phyloP scores from a whole-genome alignment of 768 basidiomycete species.

The Tylopilus sp. region DNA sequence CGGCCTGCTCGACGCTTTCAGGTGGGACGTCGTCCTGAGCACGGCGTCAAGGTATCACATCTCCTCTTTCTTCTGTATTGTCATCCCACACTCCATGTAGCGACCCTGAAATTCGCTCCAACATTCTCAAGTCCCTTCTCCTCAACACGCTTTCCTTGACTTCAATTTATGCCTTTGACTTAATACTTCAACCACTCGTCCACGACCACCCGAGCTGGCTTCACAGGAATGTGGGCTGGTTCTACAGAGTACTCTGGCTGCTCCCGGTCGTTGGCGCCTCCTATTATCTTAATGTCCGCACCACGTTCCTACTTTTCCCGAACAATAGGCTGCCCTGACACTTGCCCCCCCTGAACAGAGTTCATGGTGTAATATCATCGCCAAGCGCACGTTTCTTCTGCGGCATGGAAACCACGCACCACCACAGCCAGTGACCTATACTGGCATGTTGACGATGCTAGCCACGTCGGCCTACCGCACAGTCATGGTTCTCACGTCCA shows the following conservation, averaged over 20 bases:
- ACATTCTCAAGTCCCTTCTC: slow-evolving; percentile 70
- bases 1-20: slow-evolving; percentile 68
- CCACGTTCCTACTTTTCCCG: slow-evolving; percentile 3
- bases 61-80: slow-evolving; percentile 4
- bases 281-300: slow-evolving; percentile 77
- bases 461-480: slow-evolving; percentile 80
- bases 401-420: slow-evolving; percentile 62
- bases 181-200: slow-evolving; percentile 65
- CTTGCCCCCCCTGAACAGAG: slow-evolving; percentile 42
- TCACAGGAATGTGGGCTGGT: slow-evolving; percentile 69
- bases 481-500: slow-evolving; percentile 78
- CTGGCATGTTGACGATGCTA: slow-evolving; percentile 66
- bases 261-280: slow-evolving; percentile 72
- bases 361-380: slow-evolving; percentile 74
- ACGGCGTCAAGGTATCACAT: slow-evolving; percentile 54
- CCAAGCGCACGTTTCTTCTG: slow-evolving; percentile 69
- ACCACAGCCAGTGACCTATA: slow-evolving; percentile 57
- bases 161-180: slow-evolving; percentile 75
- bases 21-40: slow-evolving; percentile 63
- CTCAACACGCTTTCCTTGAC: slow-evolving; percentile 68
- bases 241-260: slow-evolving; percentile 77
- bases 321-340: slow-evolving; percentile 14
- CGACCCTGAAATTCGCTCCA: slow-evolving; percentile 71
- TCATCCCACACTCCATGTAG: slow-evolving; percentile 35
- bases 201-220: slow-evolving; percentile 61